Percentiles rank a stretch among this genome's conserved stretches.
Evolutionary conservation across 345 rosid genomes (phyloP).

Genomic region (Eucalyptus regnans): DNA sequence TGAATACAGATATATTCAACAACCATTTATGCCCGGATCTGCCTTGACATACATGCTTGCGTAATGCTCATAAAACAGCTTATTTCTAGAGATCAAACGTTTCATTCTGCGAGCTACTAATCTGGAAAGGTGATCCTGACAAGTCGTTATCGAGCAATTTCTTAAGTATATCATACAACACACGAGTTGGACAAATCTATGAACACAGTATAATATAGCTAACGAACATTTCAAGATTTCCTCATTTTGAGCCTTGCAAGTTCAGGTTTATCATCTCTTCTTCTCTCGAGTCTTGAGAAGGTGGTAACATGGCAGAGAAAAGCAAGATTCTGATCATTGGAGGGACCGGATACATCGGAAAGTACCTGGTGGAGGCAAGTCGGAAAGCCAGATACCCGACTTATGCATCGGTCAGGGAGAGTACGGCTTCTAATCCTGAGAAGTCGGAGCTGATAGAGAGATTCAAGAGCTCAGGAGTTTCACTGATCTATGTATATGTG

Average conservation of each 20-base stretch:
- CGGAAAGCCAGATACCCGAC: neutral
- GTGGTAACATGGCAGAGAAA: neutral
- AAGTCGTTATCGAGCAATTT: neutral
- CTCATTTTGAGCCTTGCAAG: neutral
- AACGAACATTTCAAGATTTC: neutral
- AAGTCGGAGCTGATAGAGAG: constrained; percentile 8
- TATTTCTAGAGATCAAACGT: neutral
- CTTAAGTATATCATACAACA: neutral
- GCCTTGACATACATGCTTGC: neutral
- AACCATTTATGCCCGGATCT: neutral
- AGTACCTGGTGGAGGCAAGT: neutral
- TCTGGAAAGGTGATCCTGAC: neutral
- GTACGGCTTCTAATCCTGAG: constrained; percentile 8
- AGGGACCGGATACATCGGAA: neutral
- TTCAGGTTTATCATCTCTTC: neutral
- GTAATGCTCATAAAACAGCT: neutral
- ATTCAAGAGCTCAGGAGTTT: constrained; percentile 21
- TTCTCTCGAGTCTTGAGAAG: neutral
- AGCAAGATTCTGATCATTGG: neutral
- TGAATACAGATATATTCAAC: neutral
- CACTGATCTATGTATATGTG: neutral
- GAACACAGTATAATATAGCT: neutral
- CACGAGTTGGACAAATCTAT: neutral
- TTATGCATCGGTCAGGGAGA: constrained; percentile 23
- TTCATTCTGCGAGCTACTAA: neutral